A percentile compares a stretch with the other conserved stretches of the same genome.
phyloP scores from a whole-genome alignment of 148 eudicot species.

The Spergularia bocconei region DNA sequence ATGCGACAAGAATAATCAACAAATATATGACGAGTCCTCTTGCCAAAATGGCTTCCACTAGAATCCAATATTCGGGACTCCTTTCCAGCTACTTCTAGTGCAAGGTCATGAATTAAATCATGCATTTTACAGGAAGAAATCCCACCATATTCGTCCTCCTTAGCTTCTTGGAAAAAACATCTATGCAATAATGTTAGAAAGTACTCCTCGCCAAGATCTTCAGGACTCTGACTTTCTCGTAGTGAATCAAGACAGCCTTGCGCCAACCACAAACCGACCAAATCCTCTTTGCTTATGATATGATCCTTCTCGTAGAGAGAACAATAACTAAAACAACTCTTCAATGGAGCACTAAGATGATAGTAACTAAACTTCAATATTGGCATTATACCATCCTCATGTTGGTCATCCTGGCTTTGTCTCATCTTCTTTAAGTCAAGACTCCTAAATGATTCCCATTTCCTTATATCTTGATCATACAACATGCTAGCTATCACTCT shows the following conservation, averaged over 20 bases:
- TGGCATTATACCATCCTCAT: constrained; percentile 5
- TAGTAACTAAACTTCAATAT: constrained; percentile 30
- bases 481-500: constrained; percentile 22
- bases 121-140: constrained; percentile 31
- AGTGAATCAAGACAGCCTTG: constrained; percentile 24
- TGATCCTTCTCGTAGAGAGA: constrained; percentile 33
- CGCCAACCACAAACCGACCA: constrained; percentile 40
- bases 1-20: neutral
- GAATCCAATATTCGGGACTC: neutral
- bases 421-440: constrained; percentile 6
- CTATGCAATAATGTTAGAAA: constrained; percentile 27
- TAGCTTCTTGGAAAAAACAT: constrained; percentile 32
- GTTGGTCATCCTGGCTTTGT: neutral
- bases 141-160: constrained; percentile 11
- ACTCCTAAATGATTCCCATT: constrained; percentile 23
- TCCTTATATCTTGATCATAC: neutral
- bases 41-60: neutral
- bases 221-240: neutral
- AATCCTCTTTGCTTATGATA: neutral
- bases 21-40: constrained; percentile 19
- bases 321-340: constrained; percentile 40
- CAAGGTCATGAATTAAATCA: constrained; percentile 46
- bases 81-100: constrained; percentile 23
- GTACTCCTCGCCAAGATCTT: constrained; percentile 25
- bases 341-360: constrained; percentile 23